phyloP scores from a whole-genome alignment of 164 flowering plant genomes.

The Annona cherimola region DNA sequence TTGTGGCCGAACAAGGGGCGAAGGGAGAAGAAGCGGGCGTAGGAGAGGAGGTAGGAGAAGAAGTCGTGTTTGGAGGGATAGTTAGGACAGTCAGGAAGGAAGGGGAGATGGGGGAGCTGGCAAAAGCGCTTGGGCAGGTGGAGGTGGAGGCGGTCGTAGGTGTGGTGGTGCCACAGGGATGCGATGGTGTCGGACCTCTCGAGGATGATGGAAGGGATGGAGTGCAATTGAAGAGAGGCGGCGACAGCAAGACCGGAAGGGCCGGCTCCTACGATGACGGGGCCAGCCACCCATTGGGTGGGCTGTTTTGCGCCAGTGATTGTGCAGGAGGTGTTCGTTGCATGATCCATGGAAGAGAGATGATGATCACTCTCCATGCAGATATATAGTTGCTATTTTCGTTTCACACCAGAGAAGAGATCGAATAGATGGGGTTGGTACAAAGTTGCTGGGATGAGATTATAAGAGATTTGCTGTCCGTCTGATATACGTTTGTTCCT shows the following conservation, averaged over 20 bases:
- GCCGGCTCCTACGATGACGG: slow-evolving; percentile 77
- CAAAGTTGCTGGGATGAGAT: neutral
- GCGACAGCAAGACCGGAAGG: slow-evolving; percentile 77
- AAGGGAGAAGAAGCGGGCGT: slow-evolving; percentile 43
- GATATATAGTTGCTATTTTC: too few species aligned
- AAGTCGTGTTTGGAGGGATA: slow-evolving; percentile 71
- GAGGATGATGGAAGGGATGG: slow-evolving; percentile 56
- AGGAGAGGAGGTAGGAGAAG: slow-evolving; percentile 56
- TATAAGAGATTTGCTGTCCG: neutral
- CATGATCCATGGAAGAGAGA: neutral
- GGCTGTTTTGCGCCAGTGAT: neutral
- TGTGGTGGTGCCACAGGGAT: slow-evolving; percentile 60
- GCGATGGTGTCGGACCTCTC: slow-evolving; percentile 68
- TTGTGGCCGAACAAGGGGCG: slow-evolving; percentile 51
- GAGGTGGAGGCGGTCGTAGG: slow-evolving; percentile 69
- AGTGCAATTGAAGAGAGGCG: slow-evolving; percentile 55
- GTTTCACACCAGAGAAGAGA: too few species aligned
- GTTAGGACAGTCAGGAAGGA: slow-evolving; percentile 61
- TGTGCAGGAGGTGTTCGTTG: neutral
- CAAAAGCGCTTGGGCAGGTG: slow-evolving; percentile 83
- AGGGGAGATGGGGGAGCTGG: slow-evolving; percentile 56
- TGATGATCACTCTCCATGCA: neutral
- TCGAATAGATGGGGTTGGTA: too few species aligned
- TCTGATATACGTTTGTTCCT: neutral
- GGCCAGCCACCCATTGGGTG: slow-evolving; percentile 57